Base-by-base conservation (phyloP, 148 eudicot species). In the Rheum nobile region DNA sequence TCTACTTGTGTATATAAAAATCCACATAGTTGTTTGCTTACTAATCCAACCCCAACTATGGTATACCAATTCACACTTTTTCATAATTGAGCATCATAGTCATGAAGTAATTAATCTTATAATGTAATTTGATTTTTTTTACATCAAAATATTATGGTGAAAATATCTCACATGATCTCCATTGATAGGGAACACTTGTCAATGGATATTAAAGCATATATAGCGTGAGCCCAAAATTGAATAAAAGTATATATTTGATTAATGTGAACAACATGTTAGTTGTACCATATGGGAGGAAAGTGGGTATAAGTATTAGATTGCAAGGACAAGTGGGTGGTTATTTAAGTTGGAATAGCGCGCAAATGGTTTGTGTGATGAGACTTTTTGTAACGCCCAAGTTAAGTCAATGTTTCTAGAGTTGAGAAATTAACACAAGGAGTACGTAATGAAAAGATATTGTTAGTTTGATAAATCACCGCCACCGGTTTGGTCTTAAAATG, bases 361-460 rank as follows among this genome's bases (percentile, higher is more conserved):
- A 29, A 61, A 28, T 61, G 17, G 35, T 61, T 54, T 21, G 37
- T 61, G 37, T 28, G 35, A 61, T 61, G 9, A 28, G 39, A 32
- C 70, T 31, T 65, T 65, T 63, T 31, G 34, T 65, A 65, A 31
- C 4, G 39, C 39, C 7, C 9, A 31, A 65, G 70, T 65, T 65
- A 65, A 65, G 39, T 65, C 70, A 65, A 65, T 65, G 68, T 4
- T 28, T 61, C n/a, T 61, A 31, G 68, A 61, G 68, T 22, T 61
- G 65, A 65, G 21, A 22, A 63, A 63, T n/a, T n/a, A 55, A 26
- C 29, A 3, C 34, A 57, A 57, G 34, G 4, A 8, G 1, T 8
- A 54, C 26, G 67, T 61, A 28, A 32, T 28, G 67, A 65, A n/a
- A n/a, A 65, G 41, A 31, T 32, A 17, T 19, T 13, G 5, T 8